phyloP scores from a whole-genome alignment of 352 stramenopile genomes.

The Phytophthora multivora region DNA sequence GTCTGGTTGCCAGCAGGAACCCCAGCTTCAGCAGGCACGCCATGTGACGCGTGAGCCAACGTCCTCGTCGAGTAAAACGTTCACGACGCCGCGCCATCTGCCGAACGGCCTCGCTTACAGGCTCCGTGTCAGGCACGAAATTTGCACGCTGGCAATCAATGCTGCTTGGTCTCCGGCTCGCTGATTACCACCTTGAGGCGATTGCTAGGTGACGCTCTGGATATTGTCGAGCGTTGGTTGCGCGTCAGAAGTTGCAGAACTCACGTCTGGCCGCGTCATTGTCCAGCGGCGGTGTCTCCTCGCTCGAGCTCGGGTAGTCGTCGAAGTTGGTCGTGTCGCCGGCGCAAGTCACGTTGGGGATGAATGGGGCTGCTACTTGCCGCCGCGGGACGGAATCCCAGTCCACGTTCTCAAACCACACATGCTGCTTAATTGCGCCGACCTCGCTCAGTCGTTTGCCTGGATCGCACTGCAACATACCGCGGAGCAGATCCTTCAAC shows the following conservation, averaged over 20 bases:
- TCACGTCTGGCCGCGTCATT: slow-evolving; percentile 38
- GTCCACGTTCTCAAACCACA: slow-evolving; percentile 72
- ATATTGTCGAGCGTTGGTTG: neutral
- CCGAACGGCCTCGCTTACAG: neutral
- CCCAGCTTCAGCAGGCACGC: slow-evolving; percentile 2
- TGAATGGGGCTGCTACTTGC: slow-evolving; percentile 54
- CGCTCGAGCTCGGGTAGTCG: slow-evolving; percentile 60
- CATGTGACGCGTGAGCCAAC: slow-evolving; percentile 11
- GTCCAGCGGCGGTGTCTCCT: slow-evolving; percentile 43
- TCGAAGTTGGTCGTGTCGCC: slow-evolving; percentile 74
- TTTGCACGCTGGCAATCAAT: slow-evolving; percentile 25
- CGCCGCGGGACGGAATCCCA: slow-evolving; percentile 55
- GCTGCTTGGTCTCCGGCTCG: slow-evolving; percentile 13
- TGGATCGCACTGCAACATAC: slow-evolving; percentile 68
- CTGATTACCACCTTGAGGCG: slow-evolving; percentile 20
- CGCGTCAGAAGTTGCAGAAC: slow-evolving; percentile 50
- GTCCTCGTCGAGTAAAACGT: slow-evolving; percentile 8
- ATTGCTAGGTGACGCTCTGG: slow-evolving; percentile 2
- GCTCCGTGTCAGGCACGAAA: slow-evolving; percentile 5
- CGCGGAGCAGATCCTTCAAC: slow-evolving; percentile 65
- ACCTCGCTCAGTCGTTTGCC: slow-evolving; percentile 54
- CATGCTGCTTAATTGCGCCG: slow-evolving; percentile 55
- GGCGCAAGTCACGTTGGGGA: slow-evolving; percentile 37
- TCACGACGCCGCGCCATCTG: slow-evolving; percentile 9
- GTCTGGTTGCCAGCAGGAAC: slow-evolving; percentile 13